Percentiles rank a stretch among this genome's conserved stretches.
Conservation (phyloP, 768 basidiomycete genomes). For the Royoungia palumana region DNA sequence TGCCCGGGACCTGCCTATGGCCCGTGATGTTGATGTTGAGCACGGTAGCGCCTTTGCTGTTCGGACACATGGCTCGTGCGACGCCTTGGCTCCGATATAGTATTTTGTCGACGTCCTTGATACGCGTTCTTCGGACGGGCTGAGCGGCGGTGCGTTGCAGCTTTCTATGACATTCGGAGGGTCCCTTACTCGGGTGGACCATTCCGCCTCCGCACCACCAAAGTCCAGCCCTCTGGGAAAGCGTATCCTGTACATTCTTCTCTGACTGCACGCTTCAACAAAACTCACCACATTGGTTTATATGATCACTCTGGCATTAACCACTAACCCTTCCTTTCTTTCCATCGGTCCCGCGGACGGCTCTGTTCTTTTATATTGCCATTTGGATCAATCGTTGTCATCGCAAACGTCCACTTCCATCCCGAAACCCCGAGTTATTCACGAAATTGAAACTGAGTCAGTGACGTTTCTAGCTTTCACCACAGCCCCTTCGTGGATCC, state of each 20-base stretch:
- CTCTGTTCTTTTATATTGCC: slow-evolving; percentile 85
- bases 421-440: slow-evolving; percentile 83
- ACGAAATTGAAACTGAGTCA: slow-evolving; percentile 83
- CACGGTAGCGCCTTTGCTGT: too few relatives aligned
- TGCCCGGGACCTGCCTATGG: too few relatives aligned
- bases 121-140: too few relatives aligned
- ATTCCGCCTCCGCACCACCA: slow-evolving; percentile 65
- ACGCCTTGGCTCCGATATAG: too few relatives aligned
- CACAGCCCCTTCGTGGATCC: slow-evolving; percentile 29
- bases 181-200: too few relatives aligned
- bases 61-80: too few relatives aligned
- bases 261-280: not conserved
- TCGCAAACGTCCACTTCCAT: slow-evolving; percentile 57
- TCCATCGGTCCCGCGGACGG: slow-evolving; percentile 95
- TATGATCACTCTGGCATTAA: slow-evolving; percentile 79
- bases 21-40: too few relatives aligned
- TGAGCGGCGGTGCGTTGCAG: too few relatives aligned
- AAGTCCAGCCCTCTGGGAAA: slow-evolving; percentile 69
- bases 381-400: slow-evolving; percentile 80
- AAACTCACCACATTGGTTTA: slow-evolving; percentile 22
- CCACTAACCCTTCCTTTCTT: slow-evolving; percentile 74
- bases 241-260: slow-evolving; percentile 65
- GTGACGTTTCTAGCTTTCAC: slow-evolving; percentile 91
- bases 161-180: too few relatives aligned
- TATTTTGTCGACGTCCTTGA: too few relatives aligned